Evolutionary conservation across 1,284 basidiomycete species (phyloP).

Genomic region (Ustilago sp.): DNA sequence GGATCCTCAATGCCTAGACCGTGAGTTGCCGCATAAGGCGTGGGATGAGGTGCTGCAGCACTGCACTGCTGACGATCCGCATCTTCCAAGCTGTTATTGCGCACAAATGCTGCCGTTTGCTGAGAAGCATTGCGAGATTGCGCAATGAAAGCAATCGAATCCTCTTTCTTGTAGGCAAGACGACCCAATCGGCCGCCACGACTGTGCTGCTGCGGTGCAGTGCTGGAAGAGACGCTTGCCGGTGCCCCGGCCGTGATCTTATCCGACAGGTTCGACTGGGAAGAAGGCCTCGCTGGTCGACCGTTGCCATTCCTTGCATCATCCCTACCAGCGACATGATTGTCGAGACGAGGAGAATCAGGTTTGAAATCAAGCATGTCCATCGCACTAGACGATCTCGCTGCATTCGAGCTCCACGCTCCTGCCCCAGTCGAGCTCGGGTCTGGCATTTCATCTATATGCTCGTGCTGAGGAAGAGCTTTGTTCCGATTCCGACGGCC

Average conservation of each 20-base stretch:
- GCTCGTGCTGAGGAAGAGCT: conserved; percentile 6
- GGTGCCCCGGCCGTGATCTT: not conserved
- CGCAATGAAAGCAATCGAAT: conserved; percentile 39
- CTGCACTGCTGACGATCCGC: not conserved
- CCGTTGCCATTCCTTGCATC: not conserved
- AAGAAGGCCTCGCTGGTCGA: conserved; percentile 24
- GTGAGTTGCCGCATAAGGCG: conserved; percentile 6
- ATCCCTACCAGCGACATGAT: not conserved
- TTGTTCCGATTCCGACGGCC: conserved; percentile 23
- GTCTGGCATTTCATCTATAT: conserved; percentile 8
- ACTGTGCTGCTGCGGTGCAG: conserved; percentile 9
- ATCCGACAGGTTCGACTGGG: conserved; percentile 30
- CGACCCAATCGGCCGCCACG: conserved; percentile 44
- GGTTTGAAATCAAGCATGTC: conserved; percentile 30
- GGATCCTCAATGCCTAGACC: conserved; percentile 28
- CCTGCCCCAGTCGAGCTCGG: not conserved
- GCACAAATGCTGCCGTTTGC: conserved; percentile 8
- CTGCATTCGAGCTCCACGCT: not conserved
- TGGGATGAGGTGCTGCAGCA: conserved; percentile 1
- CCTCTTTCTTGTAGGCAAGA: conserved; percentile 52
- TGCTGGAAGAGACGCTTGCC: not conserved
- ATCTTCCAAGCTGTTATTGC: conserved; percentile 11
- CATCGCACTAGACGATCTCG: conserved; percentile 22
- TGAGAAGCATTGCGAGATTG: conserved; percentile 37
- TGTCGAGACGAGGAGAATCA: not conserved